Base-by-base conservation (phyloP, 352 stramenopile species). In the Phytophthora chlamydospora region DNA sequence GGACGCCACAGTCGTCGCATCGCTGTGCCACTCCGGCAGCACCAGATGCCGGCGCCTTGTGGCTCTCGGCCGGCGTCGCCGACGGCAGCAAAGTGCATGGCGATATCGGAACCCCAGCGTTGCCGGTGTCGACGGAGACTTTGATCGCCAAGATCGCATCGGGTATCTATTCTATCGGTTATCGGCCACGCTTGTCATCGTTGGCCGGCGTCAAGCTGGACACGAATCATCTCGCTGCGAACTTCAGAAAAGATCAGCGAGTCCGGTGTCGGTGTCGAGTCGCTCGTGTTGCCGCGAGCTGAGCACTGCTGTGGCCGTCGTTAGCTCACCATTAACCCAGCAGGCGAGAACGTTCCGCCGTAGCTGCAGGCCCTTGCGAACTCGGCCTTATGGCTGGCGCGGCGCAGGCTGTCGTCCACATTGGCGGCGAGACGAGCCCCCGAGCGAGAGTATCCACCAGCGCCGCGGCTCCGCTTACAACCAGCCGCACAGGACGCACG, bases 331-430 rank as follows among this genome's bases (percentile, higher is more conserved):
- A 44, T 64, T 44, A 60, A 47, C 43, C 44, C 48, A 59, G 33
- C 39, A 27, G 32, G 1, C 19, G 39, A n/a, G 60, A 68, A 68
- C 45, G 60, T 68, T 68, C 60, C 52, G 52, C 44, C 60, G 45
- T 58, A 68, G 60, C 60, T 63, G 52, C 60, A 55, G 60, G 44
- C 24, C 2, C 17, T 58, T 35, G 48, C 50, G 51, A 40, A 49
- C 40, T 16, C 51, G 45, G 24, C 57, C 57, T 60, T 66, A 58
- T 68, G 60, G 60, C 38, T 68, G 38, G 13, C 46, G 51, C 35
- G 40, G 31, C 24, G 35, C 36, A 54, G 43, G 27, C 34, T 27
- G 27, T 12, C 39, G 39, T 50, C 32, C 46, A 46, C 56, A 64
- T 39, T 44, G 41, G 44, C 51, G 58, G 6, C 43, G 45, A 62